Evolutionary conservation across 2,329 filamentous ascomycete species (phyloP), one percentile per base, ranked within the genome.

Genomic region (Simplicillium sp.): DNA sequence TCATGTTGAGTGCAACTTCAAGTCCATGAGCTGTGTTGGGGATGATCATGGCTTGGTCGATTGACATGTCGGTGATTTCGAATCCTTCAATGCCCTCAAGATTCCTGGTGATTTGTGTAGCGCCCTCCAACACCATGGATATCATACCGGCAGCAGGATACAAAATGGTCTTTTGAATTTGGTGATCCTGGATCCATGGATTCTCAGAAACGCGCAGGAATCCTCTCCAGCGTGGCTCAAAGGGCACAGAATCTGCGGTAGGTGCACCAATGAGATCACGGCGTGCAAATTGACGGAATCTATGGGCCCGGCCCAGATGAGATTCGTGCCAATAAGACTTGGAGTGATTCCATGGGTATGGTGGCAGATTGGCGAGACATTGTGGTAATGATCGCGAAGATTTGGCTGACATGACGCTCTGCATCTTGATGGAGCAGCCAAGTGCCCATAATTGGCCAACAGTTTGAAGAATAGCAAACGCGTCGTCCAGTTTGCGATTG

Each of bases 311-410:
- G 15, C 66, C 67, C 3, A 70, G 49, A 33, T 69, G 65, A 2
- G 68, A 68, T 44, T 77, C 73, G 44, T 71, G 64, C 73, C 73
- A 77, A 50, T 75, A 73, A 1, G 52, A 56, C 18, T 64, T 70
- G 18, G 58, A 54, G 43, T 76, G 73, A 25, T 76, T 73, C 72
- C 73, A 77, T 3, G 68, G 63, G 44, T 77, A 77, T 1, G 63
- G 59, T 2, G 74, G 73, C 28, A 77, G 51, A 43, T 68, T 64
- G 1, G 58, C 48, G 3, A 76, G 54, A 15, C 64, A 63, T 40
- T 55, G 57, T n/a, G 50, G 50, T 3, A 31, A 40, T 7, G 28
- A n/a, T 12, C 45, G 41, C 11, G 38, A 33, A 7, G 44, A 34
- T 1, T 45, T 44, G 29, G 48, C 51, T 18, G 45, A 48, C 15